Evolutionary conservation across 768 basidiomycete species (phyloP).

Genomic region (Podaxis sp.): DNA sequence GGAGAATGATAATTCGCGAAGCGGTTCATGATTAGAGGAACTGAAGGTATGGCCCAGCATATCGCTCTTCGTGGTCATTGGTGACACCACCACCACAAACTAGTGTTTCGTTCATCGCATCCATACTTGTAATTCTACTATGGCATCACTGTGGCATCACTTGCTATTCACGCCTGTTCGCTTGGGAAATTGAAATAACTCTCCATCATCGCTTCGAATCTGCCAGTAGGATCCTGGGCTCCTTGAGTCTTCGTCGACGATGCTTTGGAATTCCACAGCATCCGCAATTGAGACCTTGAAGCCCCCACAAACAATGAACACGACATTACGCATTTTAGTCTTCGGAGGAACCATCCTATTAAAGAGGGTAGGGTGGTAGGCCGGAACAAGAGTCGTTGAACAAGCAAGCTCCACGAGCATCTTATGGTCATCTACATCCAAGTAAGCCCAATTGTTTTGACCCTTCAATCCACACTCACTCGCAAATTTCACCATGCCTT

Average conservation of each 20-base stretch:
- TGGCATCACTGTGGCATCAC: background rate
- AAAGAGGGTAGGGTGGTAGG: constrained; percentile 56
- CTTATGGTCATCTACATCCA: constrained; percentile 63
- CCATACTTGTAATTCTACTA: background rate
- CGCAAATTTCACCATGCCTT: constrained; percentile 48
- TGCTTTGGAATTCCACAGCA: constrained; percentile 39
- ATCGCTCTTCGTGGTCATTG: background rate
- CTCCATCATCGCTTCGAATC: constrained; percentile 37
- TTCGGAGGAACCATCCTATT: constrained; percentile 40
- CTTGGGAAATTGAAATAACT: constrained; percentile 25
- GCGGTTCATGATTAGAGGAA: constrained; percentile 18
- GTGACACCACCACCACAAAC: background rate
- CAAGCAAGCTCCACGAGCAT: constrained; percentile 73
- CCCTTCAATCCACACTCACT: constrained; percentile 33
- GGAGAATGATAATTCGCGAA: constrained; percentile 22
- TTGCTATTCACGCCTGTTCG: background rate
- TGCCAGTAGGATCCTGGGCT: constrained; percentile 24
- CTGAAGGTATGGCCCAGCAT: background rate
- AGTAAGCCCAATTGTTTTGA: background rate
- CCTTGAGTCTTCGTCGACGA: constrained; percentile 30
- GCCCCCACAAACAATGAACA: constrained; percentile 70
- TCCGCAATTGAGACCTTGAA: constrained; percentile 62
- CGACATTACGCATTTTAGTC: constrained; percentile 31
- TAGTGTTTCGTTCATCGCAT: background rate
- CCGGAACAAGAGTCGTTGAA: constrained; percentile 62